These are phyloP conservation scores for Suhomyces tanzawaensis DNA, from an alignment of 805 yeast species.

Conservation along the genomic window DNA sequence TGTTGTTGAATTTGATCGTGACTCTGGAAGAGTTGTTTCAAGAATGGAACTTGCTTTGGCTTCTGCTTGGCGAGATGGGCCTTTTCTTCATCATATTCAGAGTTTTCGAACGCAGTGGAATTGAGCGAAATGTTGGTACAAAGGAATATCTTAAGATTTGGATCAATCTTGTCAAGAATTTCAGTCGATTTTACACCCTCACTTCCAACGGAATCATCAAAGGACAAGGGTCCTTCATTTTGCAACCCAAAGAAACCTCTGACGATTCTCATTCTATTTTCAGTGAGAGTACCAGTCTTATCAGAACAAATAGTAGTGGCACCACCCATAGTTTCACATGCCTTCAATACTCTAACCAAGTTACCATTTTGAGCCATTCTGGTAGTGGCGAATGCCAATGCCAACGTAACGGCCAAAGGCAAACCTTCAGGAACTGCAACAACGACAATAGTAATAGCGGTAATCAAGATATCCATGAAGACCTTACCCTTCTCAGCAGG, in stretches of 20 bases:
- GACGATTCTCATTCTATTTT: conserved; percentile 89
- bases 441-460: conserved; percentile 88
- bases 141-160: conserved; percentile 25
- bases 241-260: conserved; percentile 60
- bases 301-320: conserved; percentile 97
- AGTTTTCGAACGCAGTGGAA: conserved; percentile 86
- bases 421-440: conserved; percentile 99
- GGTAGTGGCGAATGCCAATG: conserved; percentile 96
- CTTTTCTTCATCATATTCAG: conserved; percentile 36
- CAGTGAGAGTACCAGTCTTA: conserved; percentile 96
- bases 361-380: conserved; percentile 97
- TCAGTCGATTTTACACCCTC: conserved; percentile 22
- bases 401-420: conserved; percentile 95
- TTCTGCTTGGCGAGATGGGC: conserved; percentile 24
- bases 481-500: conserved; percentile 79
- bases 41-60: conserved; percentile 29
- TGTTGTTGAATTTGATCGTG: conserved; percentile 8
- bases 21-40: conserved; percentile 23
- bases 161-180: conserved; percentile 18
- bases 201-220: conserved; percentile 45
- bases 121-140: conserved; percentile 66
- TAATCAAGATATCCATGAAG: conserved; percentile 82
- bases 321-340: conserved; percentile 99
- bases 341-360: conserved; percentile 85
- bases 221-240: conserved; percentile 27